Evolutionary conservation across 768 basidiomycete genomes (phyloP).

Genomic region (Butyriboletus loyo): DNA sequence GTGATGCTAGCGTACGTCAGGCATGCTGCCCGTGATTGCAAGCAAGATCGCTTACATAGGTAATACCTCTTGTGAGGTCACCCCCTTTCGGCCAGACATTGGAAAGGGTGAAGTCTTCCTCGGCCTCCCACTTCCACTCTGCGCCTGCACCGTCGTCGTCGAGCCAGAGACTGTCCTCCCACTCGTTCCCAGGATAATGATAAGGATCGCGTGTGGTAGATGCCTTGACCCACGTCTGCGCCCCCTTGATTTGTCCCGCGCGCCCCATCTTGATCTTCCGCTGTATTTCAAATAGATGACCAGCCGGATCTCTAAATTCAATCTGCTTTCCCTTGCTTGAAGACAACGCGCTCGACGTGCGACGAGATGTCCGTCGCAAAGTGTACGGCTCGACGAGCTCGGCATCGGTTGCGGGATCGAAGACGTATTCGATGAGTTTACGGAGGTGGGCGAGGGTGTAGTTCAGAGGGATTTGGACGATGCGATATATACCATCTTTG

Average conservation of each 20-base stretch:
- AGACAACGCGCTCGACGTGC: conserved; percentile 13
- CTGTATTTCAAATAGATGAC: conserved; percentile 63
- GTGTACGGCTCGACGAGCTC: conserved; percentile 22
- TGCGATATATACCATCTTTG: conserved; percentile 54
- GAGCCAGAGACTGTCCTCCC: conserved; percentile 31
- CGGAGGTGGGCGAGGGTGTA: conserved; percentile 69
- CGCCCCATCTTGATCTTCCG: conserved; percentile 42
- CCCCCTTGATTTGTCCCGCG: conserved; percentile 53
- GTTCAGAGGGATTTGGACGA: conserved; percentile 67
- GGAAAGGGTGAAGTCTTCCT: conserved; percentile 60
- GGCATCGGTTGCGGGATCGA: conserved; percentile 31
- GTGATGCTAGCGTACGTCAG: conserved; percentile 45
- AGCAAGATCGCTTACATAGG: conserved; percentile 51
- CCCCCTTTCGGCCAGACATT: conserved; percentile 54
- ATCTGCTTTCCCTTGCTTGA: conserved; percentile 21
- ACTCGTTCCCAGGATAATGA: conserved; percentile 39
- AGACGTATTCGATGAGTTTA: conserved; percentile 59
- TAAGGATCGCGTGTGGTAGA: conserved; percentile 54
- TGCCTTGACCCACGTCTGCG: conserved; percentile 46
- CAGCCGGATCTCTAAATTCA: conserved; percentile 17
- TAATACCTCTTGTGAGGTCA: conserved; percentile 45
- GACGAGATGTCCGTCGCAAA: conserved; percentile 25
- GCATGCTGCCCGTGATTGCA: neutral
- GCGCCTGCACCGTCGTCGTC: conserved; percentile 37
- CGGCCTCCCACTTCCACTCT: conserved; percentile 66